These are phyloP conservation scores for Dothideomycetes sp. DNA, from an alignment of 2,329 filamentous ascomycete species.

Conservation along the genomic window DNA sequence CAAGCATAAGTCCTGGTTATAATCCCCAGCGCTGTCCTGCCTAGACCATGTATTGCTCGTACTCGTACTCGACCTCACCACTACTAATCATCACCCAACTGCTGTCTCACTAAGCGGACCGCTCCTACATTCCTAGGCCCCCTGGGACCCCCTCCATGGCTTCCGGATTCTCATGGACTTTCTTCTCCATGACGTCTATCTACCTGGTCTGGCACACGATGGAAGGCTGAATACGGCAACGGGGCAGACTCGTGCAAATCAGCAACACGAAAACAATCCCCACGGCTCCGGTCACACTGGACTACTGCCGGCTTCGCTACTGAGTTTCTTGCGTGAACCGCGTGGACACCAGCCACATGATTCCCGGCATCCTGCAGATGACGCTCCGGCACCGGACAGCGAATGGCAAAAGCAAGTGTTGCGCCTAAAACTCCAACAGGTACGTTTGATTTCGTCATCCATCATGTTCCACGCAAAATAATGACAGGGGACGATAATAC, in stretches of 20 bases:
- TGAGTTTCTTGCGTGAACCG: neutral
- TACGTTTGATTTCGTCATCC: conserved; percentile 27
- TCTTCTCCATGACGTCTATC: conserved; percentile 7
- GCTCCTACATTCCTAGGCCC: too few species aligned
- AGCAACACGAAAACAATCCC: neutral
- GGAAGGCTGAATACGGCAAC: neutral
- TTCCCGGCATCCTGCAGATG: too few species aligned
- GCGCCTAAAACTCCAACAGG: conserved; percentile 53
- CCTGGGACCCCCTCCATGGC: conserved; percentile 4
- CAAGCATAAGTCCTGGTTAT: too few species aligned
- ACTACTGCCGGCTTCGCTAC: neutral
- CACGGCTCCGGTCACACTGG: too few species aligned
- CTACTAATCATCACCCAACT: too few species aligned
- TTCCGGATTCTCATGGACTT: conserved; percentile 8
- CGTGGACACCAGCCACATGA: too few species aligned
- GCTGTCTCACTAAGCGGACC: too few species aligned
- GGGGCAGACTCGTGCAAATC: neutral
- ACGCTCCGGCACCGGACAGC: conserved; percentile 1
- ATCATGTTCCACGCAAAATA: neutral
- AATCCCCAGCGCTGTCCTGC: too few species aligned
- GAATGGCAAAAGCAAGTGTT: conserved; percentile 46
- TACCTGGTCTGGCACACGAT: conserved; percentile 4
- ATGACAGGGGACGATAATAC: conserved; percentile 7
- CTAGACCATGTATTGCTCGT: too few species aligned
- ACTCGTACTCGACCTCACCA: too few species aligned